A percentile compares a stretch with the other conserved stretches of the same genome.
These are phyloP conservation scores for Suhomyces sp. DNA, from an alignment of 805 yeast species.

Conservation along the genomic window DNA sequence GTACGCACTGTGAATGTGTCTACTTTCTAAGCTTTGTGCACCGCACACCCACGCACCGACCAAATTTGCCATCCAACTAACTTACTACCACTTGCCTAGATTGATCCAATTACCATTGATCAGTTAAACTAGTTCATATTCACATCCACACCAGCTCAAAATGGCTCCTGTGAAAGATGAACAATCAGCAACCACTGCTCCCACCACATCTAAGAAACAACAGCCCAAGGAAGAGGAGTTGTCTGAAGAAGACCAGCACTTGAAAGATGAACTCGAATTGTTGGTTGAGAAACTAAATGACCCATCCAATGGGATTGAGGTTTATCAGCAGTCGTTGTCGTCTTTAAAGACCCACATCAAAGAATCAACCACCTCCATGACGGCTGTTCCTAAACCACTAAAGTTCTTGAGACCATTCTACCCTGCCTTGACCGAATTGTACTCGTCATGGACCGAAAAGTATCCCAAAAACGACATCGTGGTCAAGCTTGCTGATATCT, in stretches of 20 bases:
- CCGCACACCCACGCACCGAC: background rate
- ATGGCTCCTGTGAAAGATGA: constrained; percentile 39
- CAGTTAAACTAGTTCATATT: background rate
- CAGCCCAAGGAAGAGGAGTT: constrained; percentile 67
- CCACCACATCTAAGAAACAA: constrained; percentile 20
- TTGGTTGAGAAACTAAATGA: constrained; percentile 77
- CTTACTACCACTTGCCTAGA: background rate
- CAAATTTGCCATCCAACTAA: constrained; percentile 4
- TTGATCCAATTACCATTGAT: background rate
- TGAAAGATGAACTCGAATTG: constrained; percentile 82
- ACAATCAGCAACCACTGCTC: constrained; percentile 5
- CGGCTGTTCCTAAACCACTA: constrained; percentile 98
- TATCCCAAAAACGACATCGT: constrained; percentile 27
- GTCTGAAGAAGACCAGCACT: constrained; percentile 87
- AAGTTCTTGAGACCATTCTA: constrained; percentile 91
- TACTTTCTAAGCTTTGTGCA: background rate
- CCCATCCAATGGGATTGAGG: constrained; percentile 49
- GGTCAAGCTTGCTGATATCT: constrained; percentile 73
- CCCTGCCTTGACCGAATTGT: constrained; percentile 60
- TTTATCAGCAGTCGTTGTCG: constrained; percentile 46
- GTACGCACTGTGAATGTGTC: background rate
- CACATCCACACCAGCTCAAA: constrained; percentile 1
- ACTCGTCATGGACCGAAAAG: constrained; percentile 59
- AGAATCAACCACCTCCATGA: constrained; percentile 96
- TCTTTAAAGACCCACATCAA: constrained; percentile 74